Evolutionary conservation across 1,284 basidiomycete genomes (phyloP).

Genomic region (Trametes pubescens): DNA sequence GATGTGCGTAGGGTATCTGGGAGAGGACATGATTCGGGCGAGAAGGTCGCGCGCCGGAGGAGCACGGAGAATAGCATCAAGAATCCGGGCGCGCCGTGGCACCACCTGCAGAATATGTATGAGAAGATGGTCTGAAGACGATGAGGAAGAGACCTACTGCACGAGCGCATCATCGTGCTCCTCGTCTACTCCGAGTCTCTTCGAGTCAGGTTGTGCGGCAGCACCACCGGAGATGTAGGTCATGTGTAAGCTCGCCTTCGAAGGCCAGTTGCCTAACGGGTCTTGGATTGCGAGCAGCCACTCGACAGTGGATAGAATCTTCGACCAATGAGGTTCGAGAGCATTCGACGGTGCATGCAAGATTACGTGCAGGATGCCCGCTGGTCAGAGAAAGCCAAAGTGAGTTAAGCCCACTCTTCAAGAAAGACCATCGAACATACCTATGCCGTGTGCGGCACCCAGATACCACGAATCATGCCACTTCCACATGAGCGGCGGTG

Average conservation of each 20-base stretch:
- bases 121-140: not conserved
- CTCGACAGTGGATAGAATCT: conserved; percentile 52
- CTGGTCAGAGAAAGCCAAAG: conserved; percentile 36
- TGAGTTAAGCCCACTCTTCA: not conserved
- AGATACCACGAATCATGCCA: conserved; percentile 64
- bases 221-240: conserved; percentile 30
- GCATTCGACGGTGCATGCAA: conserved; percentile 51
- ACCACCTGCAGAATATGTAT: conserved; percentile 51
- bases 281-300: conserved; percentile 59
- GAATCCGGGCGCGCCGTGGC: conserved; percentile 62
- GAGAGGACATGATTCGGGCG: conserved; percentile 30
- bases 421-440: conserved; percentile 43
- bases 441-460: conserved; percentile 63
- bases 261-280: conserved; percentile 58
- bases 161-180: conserved; percentile 47
- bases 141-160: conserved; percentile 47
- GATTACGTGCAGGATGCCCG: conserved; percentile 60
- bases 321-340: conserved; percentile 47
- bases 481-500: conserved; percentile 61
- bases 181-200: conserved; percentile 25
- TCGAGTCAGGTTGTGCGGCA: conserved; percentile 18
- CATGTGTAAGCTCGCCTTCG: conserved; percentile 47
- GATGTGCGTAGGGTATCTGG: conserved; percentile 33
- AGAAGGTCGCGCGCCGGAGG: conserved; percentile 36
- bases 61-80: conserved; percentile 55